Base-by-base conservation (phyloP, 331 rosid genomes). In the Quercus lobata region DNA sequence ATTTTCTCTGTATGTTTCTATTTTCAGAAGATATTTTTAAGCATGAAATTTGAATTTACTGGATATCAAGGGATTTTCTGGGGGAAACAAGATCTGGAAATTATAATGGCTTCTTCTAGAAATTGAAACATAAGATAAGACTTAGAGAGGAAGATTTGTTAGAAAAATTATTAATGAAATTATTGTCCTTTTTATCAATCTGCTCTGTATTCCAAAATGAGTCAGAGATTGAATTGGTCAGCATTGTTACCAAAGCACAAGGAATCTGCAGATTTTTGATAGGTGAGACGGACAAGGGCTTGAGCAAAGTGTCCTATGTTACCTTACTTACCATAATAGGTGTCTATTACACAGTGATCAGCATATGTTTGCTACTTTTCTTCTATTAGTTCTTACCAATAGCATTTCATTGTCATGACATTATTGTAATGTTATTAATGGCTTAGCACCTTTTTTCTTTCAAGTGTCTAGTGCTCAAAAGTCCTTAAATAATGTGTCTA, bases 11-110 rank as follows among this genome's bases (percentile, higher is more conserved):
- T 34, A 71, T 61, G 49, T 61, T 19, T 72, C 77, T 14, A 71
- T 61, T 65, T 76, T 19, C 58, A 32, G 69, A 66, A 32, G 71
- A 21, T 71, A 35, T n/a, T 63, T 72, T 63, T 58, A 71, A 57
- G 32, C 78, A 25, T 72, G 75, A 74, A 11, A 2, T 37, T 56
- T 58, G 32, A 63, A 60, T 78, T 77, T 11, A 54, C 61, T 41
- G 65, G 55, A 54, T 57, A 57, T 55, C 16, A 57, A 65, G 56
- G 54, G 7, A 30, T 71, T 62, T 75, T 30, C 30, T 56, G 57
- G 62, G 69, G 10, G 52, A 68, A 68, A 34, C 44, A 30, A 63
- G 27, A 68, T 5, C 52, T 68, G 72, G 53, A 68, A 32, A 68
- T 34, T 18, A 18, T 18, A 24, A 12, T 12, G 4, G 18, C 72